These are phyloP conservation scores for Myriosclerotinia scirpicola DNA, from an alignment of 2,329 filamentous ascomycete genomes.

Conservation along the genomic window DNA sequence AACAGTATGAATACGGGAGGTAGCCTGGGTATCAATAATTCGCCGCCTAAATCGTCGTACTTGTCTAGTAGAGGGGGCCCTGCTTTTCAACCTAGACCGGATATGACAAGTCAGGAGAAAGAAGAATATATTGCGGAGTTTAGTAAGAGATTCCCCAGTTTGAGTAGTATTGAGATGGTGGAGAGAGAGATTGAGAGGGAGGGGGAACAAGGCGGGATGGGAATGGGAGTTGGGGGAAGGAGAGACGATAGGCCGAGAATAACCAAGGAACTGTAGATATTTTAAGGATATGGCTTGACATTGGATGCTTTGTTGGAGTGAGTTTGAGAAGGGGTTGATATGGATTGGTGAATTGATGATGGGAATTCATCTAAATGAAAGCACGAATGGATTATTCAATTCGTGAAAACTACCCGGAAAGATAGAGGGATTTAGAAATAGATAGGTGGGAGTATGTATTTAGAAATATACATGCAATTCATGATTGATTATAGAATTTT, in stretches of 20 bases:
- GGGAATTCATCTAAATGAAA: background rate
- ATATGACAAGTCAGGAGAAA: constrained; percentile 58
- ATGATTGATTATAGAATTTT: no score
- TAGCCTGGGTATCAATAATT: constrained; percentile 44
- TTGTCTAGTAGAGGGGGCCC: constrained; percentile 43
- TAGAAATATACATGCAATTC: no score
- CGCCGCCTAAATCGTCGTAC: constrained; percentile 42
- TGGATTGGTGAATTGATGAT: background rate
- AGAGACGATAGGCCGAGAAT: constrained; percentile 16
- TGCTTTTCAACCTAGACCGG: constrained; percentile 47
- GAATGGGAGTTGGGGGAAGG: background rate
- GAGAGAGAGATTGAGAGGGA: constrained; percentile 36
- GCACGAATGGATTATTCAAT: background rate
- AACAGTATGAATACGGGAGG: constrained; percentile 52
- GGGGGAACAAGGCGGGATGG: constrained; percentile 17
- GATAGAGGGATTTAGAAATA: background rate
- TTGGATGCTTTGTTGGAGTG: background rate
- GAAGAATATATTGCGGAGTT: constrained; percentile 71
- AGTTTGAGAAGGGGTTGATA: background rate
- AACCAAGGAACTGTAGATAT: constrained; percentile 18
- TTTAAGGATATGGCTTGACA: background rate
- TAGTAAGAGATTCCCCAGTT: constrained; percentile 80
- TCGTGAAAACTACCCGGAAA: background rate
- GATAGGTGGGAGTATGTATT: background rate
- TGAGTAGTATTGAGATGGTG: constrained; percentile 73